Conservation (phyloP, 129 eudicot genomes). For the Tanacetum coccineum region DNA sequence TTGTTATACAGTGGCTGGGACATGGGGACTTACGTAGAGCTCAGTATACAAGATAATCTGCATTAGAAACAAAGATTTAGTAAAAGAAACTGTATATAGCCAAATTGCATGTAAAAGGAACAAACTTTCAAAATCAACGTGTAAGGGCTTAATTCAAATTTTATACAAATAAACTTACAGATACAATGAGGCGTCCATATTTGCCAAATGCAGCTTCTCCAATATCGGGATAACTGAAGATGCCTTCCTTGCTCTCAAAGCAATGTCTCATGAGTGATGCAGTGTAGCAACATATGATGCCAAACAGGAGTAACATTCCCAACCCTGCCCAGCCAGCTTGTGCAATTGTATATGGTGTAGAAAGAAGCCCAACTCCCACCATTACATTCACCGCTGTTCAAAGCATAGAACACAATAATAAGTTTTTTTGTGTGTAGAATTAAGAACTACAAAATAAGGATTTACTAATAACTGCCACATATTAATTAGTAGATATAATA, state of each 20-base stretch:
- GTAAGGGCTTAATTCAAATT: not conserved
- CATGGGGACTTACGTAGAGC: conserved; percentile 71
- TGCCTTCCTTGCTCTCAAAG: conserved; percentile 76
- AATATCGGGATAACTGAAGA: conserved; percentile 76
- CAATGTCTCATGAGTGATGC: conserved; percentile 82
- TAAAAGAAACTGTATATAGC: conserved; percentile 11
- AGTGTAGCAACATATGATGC: conserved; percentile 73
- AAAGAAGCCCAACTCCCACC: conserved; percentile 93
- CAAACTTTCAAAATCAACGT: not conserved
- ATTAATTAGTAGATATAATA: not conserved
- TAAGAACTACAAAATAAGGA: not conserved
- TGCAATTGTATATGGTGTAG: conserved; percentile 74
- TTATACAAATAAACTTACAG: conserved; percentile 48
- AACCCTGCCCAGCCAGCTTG: conserved; percentile 88
- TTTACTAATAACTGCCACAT: not conserved
- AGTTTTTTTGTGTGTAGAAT: not conserved
- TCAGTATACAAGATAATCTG: conserved; percentile 84
- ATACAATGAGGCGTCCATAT: conserved; percentile 76
- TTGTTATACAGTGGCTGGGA: not conserved
- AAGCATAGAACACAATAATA: conserved; percentile 16
- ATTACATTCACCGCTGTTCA: conserved; percentile 65
- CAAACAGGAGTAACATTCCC: conserved; percentile 59
- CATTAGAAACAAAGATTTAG: conserved; percentile 32
- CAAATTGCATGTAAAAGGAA: conserved; percentile 5
- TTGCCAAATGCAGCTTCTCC: conserved; percentile 99